Percentiles rank a stretch among this genome's conserved stretches.
Conservation (phyloP, 306 rosid species). For the Lithocarpus polystachyus region DNA sequence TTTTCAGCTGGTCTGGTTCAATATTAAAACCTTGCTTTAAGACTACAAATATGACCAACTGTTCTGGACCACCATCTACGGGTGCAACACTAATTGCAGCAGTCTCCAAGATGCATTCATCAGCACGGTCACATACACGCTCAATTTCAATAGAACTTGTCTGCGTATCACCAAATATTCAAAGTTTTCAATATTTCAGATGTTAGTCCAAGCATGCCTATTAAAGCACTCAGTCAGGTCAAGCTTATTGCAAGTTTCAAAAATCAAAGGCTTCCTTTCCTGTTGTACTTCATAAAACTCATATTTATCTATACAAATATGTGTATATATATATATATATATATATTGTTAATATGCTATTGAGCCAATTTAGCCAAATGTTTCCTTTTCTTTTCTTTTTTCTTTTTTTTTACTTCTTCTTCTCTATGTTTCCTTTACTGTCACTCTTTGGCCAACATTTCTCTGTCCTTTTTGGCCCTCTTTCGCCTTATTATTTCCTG, state of each 20-base stretch:
- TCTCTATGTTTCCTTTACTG: too few relatives aligned
- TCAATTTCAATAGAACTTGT: conserved; percentile 81
- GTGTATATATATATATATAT: too few relatives aligned
- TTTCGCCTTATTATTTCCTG: too few relatives aligned
- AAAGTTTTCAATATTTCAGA: neutral
- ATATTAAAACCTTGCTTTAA: conserved; percentile 45
- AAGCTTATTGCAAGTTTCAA: neutral
- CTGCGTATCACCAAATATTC: conserved; percentile 30
- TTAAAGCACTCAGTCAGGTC: neutral
- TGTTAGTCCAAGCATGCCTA: conserved; percentile 8
- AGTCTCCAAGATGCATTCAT: conserved; percentile 63
- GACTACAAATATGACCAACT: conserved; percentile 57
- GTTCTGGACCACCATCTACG: conserved; percentile 67
- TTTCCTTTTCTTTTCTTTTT: too few relatives aligned
- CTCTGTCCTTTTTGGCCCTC: too few relatives aligned
- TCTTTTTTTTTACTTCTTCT: too few relatives aligned
- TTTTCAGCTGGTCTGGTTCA: conserved; percentile 46
- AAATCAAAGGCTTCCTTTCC: too few relatives aligned
- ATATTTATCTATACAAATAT: too few relatives aligned
- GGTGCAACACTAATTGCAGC: conserved; percentile 68
- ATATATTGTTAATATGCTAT: too few relatives aligned
- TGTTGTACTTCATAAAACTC: too few relatives aligned
- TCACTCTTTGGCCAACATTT: too few relatives aligned
- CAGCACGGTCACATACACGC: conserved; percentile 63
- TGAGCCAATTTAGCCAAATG: too few relatives aligned